These are phyloP conservation scores for Sphaerulina vaccinii DNA, from an alignment of 2,329 filamentous ascomycete genomes.

Conservation along the genomic window DNA sequence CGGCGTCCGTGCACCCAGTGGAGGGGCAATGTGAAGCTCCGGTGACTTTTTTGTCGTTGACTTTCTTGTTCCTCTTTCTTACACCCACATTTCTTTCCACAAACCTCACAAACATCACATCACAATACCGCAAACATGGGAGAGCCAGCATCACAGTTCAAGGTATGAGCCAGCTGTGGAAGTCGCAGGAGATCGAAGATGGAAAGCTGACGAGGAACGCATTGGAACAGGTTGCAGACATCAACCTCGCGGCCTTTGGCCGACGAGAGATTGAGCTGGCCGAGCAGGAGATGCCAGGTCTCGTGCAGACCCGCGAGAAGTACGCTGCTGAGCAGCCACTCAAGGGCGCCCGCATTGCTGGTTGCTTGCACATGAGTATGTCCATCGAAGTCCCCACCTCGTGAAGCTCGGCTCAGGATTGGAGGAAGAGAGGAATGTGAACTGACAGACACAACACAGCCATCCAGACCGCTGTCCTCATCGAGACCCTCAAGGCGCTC, in stretches of 20 bases:
- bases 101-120: constrained; percentile 3
- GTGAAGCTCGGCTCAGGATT: not conserved
- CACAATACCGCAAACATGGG: constrained; percentile 50
- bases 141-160: constrained; percentile 89
- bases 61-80: constrained; percentile 11
- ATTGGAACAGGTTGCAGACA: constrained; percentile 72
- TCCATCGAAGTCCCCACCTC: constrained; percentile 15
- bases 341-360: constrained; percentile 90
- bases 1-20: not conserved
- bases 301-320: constrained; percentile 91
- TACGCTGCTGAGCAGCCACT: constrained; percentile 92
- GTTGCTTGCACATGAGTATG: constrained; percentile 95
- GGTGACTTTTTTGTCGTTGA: not conserved
- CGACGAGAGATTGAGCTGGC: constrained; percentile 98
- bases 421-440: not conserved
- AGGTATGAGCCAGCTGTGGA: constrained; percentile 47
- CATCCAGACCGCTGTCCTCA: constrained; percentile 98
- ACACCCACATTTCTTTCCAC: constrained; percentile 22
- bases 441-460: constrained; percentile 47
- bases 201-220: not conserved
- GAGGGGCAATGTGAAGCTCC: not conserved
- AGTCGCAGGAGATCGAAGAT: no score
- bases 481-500: constrained; percentile 92
- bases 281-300: constrained; percentile 89
- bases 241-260: constrained; percentile 94